Evolutionary conservation across 257 asterid species (phyloP).

Genomic region (Anisodus tanguticus): DNA sequence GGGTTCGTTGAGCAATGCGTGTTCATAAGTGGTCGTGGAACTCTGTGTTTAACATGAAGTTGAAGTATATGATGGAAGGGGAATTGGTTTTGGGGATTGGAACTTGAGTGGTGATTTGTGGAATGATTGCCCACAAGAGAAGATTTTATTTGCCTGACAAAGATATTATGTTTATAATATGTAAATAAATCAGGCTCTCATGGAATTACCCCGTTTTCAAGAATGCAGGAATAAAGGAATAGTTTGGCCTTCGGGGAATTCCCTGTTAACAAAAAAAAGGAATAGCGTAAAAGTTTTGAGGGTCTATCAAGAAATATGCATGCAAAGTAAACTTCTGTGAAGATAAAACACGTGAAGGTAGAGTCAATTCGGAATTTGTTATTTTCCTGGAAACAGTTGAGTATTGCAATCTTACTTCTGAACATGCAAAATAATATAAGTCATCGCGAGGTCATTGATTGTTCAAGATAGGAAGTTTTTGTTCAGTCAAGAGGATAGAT

Average conservation of each 20-base stretch:
- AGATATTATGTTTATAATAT: not conserved
- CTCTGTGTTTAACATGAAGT: not conserved
- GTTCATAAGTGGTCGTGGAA: not conserved
- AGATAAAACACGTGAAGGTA: not conserved
- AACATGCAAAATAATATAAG: not conserved
- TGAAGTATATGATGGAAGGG: conserved; percentile 1
- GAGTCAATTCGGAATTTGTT: not conserved
- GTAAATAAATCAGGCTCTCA: not conserved
- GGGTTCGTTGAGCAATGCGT: not conserved
- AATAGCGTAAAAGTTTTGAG: not conserved
- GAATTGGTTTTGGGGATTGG: not conserved
- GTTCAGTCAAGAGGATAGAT: not conserved
- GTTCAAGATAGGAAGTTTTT: not conserved
- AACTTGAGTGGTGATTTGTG: not conserved
- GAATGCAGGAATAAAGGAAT: conserved; percentile 3
- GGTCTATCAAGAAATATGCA: not conserved
- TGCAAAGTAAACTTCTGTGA: not conserved
- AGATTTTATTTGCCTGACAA: conserved; percentile 14
- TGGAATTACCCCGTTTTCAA: not conserved
- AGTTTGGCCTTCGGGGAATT: not conserved
- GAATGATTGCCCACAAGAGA: not conserved
- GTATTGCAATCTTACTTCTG: conserved; percentile 1
- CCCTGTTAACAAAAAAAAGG: not conserved
- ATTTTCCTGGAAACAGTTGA: not conserved
- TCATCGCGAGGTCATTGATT: not conserved